These are phyloP conservation scores for Gossypium rotundifolium DNA, from an alignment of 345 rosid genomes.

Conservation along the genomic window DNA sequence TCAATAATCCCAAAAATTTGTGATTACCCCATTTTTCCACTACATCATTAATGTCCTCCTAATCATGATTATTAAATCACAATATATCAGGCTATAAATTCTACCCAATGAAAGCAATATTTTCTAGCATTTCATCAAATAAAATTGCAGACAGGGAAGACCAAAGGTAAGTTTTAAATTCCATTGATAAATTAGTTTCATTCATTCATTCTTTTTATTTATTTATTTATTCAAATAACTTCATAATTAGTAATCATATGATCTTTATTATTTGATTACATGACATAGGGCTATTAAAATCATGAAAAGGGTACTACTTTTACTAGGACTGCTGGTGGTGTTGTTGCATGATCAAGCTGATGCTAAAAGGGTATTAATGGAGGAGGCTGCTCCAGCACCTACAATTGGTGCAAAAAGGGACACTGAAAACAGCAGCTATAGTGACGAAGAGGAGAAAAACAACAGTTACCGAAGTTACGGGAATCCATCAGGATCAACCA, in stretches of 20 bases:
- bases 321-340: constrained; percentile 15
- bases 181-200: background rate
- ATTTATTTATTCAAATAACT: background rate
- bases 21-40: constrained; percentile 17
- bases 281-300: background rate
- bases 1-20: constrained; percentile 4
- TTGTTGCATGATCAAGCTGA: constrained; percentile 18
- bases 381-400: background rate
- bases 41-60: constrained; percentile 7
- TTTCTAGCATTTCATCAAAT: constrained; percentile 9
- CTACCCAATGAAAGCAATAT: background rate
- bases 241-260: background rate
- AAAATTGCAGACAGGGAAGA: constrained; percentile 5
- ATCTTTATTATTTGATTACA: background rate
- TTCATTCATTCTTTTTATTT: background rate
- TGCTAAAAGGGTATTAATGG: constrained; percentile 16
- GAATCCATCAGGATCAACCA: constrained; percentile 23
- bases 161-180: background rate
- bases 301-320: constrained; percentile 20
- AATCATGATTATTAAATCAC: constrained; percentile 17
- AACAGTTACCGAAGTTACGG: constrained; percentile 16
- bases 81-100: constrained; percentile 12
- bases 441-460: constrained; percentile 17
- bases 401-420: background rate
- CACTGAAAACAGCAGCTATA: background rate